These are phyloP conservation scores for Ogataea naganishii DNA, from an alignment of 805 yeast species.

Conservation along the genomic window DNA sequence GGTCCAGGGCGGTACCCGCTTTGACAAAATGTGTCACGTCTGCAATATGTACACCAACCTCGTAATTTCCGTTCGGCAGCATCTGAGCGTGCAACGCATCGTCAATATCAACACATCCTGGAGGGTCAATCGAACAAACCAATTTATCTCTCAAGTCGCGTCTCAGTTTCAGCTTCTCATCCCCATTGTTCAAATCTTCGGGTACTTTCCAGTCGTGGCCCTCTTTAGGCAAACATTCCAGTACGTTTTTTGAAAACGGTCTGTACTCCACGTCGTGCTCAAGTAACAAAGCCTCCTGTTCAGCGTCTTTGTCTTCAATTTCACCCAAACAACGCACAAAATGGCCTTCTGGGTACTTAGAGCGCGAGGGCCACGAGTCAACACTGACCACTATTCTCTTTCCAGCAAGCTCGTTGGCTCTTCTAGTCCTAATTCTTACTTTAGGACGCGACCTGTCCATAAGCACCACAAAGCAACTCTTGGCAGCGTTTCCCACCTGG, in stretches of 20 bases:
- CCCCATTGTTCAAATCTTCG: slow-evolving; percentile 44
- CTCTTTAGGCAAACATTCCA: slow-evolving; percentile 86
- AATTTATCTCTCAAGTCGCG: slow-evolving; percentile 80
- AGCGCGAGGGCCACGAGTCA: slow-evolving; percentile 83
- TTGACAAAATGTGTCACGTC: slow-evolving; percentile 97
- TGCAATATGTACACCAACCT: slow-evolving; percentile 98
- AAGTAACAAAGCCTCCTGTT: slow-evolving; percentile 85
- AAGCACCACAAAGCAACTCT: slow-evolving; percentile 73
- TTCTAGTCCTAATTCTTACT: slow-evolving; percentile 78
- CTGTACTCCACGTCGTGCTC: slow-evolving; percentile 97
- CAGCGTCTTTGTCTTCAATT: slow-evolving; percentile 88
- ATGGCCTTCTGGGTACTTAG: slow-evolving; percentile 90
- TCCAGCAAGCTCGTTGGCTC: slow-evolving; percentile 74
- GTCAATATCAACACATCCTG: slow-evolving; percentile 96
- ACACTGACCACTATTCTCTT: slow-evolving; percentile 87
- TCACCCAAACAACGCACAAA: slow-evolving; percentile 85
- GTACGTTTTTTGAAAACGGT: slow-evolving; percentile 87
- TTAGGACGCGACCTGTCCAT: slow-evolving; percentile 89
- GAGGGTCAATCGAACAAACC: slow-evolving; percentile 96
- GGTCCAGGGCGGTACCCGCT: slow-evolving; percentile 84
- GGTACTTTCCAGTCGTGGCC: slow-evolving; percentile 95
- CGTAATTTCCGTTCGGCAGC: slow-evolving; percentile 88
- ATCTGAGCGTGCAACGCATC: slow-evolving; percentile 87
- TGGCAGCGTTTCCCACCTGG: slow-evolving; percentile 56
- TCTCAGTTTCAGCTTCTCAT: slow-evolving; percentile 52